A percentile compares a stretch with the other conserved stretches of the same genome.
phyloP scores from a whole-genome alignment of 371 early-diverging fungal genomes.

The Phascolomyces articulosus region DNA sequence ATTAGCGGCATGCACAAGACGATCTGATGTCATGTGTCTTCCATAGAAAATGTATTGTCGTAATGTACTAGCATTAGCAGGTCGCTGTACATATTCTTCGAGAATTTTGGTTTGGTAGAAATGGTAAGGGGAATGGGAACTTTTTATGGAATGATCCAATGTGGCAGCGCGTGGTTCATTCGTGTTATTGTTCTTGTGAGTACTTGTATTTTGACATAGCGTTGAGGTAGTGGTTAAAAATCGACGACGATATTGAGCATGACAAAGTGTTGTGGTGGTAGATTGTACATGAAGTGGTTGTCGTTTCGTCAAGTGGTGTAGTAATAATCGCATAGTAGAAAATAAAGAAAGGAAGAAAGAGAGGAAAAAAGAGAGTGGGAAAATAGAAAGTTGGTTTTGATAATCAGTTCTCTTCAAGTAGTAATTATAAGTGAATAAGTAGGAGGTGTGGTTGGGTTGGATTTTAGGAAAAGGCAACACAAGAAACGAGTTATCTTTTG shows the following conservation, averaged over 20 bases:
- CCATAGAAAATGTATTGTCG: conserved; percentile 94
- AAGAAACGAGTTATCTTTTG: too few species aligned
- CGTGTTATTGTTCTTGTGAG: background rate
- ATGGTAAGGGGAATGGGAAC: conserved; percentile 60
- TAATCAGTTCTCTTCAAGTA: too few species aligned
- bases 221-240: background rate
- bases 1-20: conserved; percentile 84
- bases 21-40: conserved; percentile 82
- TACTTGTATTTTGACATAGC: background rate
- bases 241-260: background rate
- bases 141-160: conserved; percentile 24
- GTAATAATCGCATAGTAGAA: background rate
- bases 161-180: conserved; percentile 12
- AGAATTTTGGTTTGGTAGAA: conserved; percentile 93
- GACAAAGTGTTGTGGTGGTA: background rate
- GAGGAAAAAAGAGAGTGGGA: too few species aligned
- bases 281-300: background rate
- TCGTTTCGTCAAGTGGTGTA: background rate
- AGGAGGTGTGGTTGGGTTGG: too few species aligned
- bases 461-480: too few species aligned
- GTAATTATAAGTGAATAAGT: too few species aligned
- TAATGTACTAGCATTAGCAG: conserved; percentile 83
- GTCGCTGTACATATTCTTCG: conserved; percentile 80
- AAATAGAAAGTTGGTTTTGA: too few species aligned
- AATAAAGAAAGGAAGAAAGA: too few species aligned